Evolutionary conservation across 495 filamentous ascomycete species (phyloP).

Genomic region (Trichoderma erinaceum): DNA sequence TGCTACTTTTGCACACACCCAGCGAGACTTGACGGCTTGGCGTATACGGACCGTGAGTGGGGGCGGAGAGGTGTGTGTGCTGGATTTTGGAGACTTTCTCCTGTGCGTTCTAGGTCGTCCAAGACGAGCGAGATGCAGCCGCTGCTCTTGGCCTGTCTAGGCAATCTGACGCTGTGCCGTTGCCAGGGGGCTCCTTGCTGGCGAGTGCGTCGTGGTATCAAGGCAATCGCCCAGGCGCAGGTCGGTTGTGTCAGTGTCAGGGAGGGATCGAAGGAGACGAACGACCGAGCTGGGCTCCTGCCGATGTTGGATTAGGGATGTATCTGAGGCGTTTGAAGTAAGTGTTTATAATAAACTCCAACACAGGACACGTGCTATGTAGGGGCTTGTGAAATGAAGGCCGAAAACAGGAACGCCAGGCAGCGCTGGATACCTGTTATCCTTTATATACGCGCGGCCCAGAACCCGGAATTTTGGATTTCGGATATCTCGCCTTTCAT

Average conservation of each 20-base stretch:
- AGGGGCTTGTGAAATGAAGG: background rate
- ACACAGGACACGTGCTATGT: background rate
- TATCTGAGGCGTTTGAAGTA: background rate
- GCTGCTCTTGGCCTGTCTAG: background rate
- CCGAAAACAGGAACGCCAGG: too few relatives aligned
- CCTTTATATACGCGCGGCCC: background rate
- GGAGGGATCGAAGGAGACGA: background rate
- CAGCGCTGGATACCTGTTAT: background rate
- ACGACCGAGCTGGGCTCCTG: background rate
- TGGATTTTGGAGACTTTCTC: background rate
- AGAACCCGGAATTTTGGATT: background rate
- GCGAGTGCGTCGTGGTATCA: background rate
- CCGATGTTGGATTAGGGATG: background rate
- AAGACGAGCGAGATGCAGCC: constrained; percentile 7
- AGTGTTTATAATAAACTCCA: background rate
- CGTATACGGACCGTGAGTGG: constrained; percentile 10
- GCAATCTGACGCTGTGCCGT: background rate
- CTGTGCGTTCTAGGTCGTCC: background rate
- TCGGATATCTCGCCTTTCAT: background rate
- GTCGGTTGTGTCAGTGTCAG: background rate
- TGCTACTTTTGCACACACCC: background rate
- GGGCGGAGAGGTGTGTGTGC: constrained; percentile 3
- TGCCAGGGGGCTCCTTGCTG: background rate
- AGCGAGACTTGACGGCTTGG: background rate
- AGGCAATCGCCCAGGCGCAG: background rate